Percentiles rank a stretch among this genome's conserved stretches.
Evolutionary conservation across 2,329 filamentous ascomycete species (phyloP).

Genomic region (Talaromyces amestolkiae): DNA sequence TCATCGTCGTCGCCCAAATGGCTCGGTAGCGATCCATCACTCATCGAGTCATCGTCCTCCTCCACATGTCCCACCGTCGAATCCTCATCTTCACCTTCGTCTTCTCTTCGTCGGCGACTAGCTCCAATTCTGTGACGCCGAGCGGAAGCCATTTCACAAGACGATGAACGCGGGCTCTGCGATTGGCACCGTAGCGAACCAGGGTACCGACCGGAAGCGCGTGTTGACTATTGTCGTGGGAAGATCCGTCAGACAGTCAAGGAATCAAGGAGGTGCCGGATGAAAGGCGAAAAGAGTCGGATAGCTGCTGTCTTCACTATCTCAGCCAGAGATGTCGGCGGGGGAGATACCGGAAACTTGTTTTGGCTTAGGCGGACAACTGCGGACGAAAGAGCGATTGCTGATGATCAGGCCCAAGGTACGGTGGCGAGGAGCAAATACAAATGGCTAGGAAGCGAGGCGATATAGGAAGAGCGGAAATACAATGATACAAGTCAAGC

Average conservation of each 20-base stretch:
- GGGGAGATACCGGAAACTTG: constrained; percentile 16
- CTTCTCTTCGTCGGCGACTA: constrained; percentile 47
- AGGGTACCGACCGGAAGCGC: constrained; percentile 15
- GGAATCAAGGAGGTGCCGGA: background rate
- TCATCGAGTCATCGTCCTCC: constrained; percentile 61
- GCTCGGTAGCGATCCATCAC: constrained; percentile 58
- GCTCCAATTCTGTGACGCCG: constrained; percentile 43
- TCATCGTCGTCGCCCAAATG: constrained; percentile 60
- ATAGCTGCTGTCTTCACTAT: background rate
- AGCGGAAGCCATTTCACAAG: constrained; percentile 40
- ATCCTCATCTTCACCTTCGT: constrained; percentile 51
- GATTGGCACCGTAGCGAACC: constrained; percentile 15
- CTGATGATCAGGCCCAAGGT: constrained; percentile 6
- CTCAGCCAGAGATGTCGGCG: background rate
- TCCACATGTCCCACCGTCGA: constrained; percentile 48
- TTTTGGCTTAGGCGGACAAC: constrained; percentile 11
- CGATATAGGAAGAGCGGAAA: background rate
- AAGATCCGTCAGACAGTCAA: background rate
- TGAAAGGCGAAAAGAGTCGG: background rate
- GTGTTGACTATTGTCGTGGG: background rate
- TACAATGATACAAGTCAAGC: background rate
- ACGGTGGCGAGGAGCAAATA: background rate
- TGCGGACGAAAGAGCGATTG: constrained; percentile 8
- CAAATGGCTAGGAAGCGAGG: background rate
- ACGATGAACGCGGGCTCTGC: constrained; percentile 2